Conservation (phyloP, 192 early-diverging fungal species). For the Coemansia biformis region DNA sequence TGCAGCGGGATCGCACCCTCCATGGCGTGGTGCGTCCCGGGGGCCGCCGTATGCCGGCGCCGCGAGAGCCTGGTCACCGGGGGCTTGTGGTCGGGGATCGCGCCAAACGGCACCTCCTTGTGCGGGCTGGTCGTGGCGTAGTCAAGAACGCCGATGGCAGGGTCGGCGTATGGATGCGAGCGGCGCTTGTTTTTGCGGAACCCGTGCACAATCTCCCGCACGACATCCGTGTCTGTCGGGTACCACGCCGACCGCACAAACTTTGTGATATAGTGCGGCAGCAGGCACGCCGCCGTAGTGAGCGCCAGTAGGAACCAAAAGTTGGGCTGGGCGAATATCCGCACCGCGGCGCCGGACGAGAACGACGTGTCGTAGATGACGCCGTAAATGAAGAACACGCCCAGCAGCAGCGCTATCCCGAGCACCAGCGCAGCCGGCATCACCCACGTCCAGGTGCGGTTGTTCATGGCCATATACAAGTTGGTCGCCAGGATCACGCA, state of each 20-base stretch:
- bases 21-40: conserved; percentile 16
- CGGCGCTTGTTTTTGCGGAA: conserved; percentile 23
- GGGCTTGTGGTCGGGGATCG: conserved; percentile 28
- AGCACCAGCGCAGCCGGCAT: conserved; percentile 46
- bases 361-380: conserved; percentile 56
- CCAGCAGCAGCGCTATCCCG: conserved; percentile 48
- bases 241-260: conserved; percentile 63
- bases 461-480: conserved; percentile 69
- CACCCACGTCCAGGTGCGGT: conserved; percentile 72
- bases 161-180: conserved; percentile 2
- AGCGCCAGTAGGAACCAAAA: conserved; percentile 70
- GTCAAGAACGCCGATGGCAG: conserved; percentile 6
- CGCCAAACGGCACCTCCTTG: conserved; percentile 49
- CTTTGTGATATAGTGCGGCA: conserved; percentile 68
- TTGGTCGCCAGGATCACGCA: conserved; percentile 70
- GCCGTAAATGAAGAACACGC: conserved; percentile 56
- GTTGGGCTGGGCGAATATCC: conserved; percentile 56
- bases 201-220: conserved; percentile 67
- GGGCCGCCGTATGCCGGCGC: conserved; percentile 1
- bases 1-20: conserved; percentile 34
- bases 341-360: conserved; percentile 53
- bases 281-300: conserved; percentile 56
- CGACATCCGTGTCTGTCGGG: conserved; percentile 78
- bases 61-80: no score
- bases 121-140: conserved; percentile 16